Evolutionary conservation across 495 filamentous ascomycete genomes (phyloP), one percentile per base, ranked within the genome.

Genomic region (Penicillium samsonianum): DNA sequence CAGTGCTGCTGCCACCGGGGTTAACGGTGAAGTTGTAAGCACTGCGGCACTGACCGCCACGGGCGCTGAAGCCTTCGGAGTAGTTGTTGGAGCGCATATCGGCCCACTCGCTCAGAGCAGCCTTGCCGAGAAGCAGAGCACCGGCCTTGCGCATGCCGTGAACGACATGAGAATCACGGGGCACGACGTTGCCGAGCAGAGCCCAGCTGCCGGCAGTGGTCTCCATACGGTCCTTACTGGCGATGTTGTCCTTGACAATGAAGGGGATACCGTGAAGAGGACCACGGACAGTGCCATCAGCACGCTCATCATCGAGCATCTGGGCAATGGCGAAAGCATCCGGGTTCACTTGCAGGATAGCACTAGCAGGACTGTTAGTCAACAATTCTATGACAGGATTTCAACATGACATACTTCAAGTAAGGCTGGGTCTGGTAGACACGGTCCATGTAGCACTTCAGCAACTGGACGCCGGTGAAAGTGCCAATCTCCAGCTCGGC

Each of bases 191-290:
- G 6, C 85, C 87, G 1, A 88, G 67, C 1, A 90, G 77, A 44
- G 83, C 84, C 75, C 75, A 81, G 65, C 74, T 79, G 26, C 78
- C 78, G 20, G 78, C 80, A 4, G 84, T 88, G 22, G 86, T 89
- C 64, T 87, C 82, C 86, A 90, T 85, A 42, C 80, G 77, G 58
- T 90, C 88, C 46, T 79, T 79, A 2, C 83, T 86, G 20, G 82
- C 87, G 54, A 90, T 89, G 72, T 88, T 91, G 73, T 90, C 86
- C 70, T 90, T 90, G 58, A 90, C 80, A 17, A 89, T 68, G 69
- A 90, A 85, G 3, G 88, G 88, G 54, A 91, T 87, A 20, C 87
- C 87, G 65, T 91, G 87, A 1, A 90, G 76, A 6, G 81, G 81
- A 30, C 85, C 78, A 19, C 85, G 79, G 14, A 85, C 71, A 31